Conservation (phyloP, 2,329 filamentous ascomycete genomes). For the Aspergillus felis region DNA sequence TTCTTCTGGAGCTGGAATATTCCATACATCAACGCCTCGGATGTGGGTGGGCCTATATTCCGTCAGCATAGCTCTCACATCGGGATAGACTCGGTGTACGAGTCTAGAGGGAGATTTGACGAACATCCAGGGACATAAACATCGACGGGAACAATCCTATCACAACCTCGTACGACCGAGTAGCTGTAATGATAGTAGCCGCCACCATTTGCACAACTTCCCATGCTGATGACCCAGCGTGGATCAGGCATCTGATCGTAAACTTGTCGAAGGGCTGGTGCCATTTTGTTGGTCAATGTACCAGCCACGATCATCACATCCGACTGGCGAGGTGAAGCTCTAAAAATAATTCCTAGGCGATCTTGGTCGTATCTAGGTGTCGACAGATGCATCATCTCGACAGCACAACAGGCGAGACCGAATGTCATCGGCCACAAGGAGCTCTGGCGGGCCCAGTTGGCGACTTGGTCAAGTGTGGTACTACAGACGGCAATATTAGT, state of each 20-base stretch:
- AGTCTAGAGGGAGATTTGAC: constrained; percentile 30
- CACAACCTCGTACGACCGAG: constrained; percentile 70
- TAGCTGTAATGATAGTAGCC: constrained; percentile 90
- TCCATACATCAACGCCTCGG: constrained; percentile 56
- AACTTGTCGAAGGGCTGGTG: constrained; percentile 79
- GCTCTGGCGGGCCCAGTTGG: constrained; percentile 84
- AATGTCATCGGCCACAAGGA: constrained; percentile 93
- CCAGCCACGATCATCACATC: constrained; percentile 94
- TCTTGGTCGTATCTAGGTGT: constrained; percentile 89
- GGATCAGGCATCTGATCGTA: constrained; percentile 97
- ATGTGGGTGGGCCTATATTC: constrained; percentile 46
- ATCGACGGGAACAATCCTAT: constrained; percentile 78
- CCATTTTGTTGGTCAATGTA: constrained; percentile 95
- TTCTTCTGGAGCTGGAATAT: constrained; percentile 80
- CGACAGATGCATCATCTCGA: constrained; percentile 94
- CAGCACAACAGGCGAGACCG: constrained; percentile 82
- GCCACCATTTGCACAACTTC: constrained; percentile 78
- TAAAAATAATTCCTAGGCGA: constrained; percentile 84
- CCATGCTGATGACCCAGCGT: constrained; percentile 84
- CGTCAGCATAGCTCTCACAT: constrained; percentile 9
- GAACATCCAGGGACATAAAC: constrained; percentile 79
- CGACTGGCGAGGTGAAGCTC: constrained; percentile 79
- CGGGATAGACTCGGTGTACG: constrained; percentile 4
- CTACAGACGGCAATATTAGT: constrained; percentile 20
- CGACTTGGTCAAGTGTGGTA: constrained; percentile 62